Conservation (phyloP, 768 basidiomycete genomes). For the Boletus rufocinnamomeus region DNA sequence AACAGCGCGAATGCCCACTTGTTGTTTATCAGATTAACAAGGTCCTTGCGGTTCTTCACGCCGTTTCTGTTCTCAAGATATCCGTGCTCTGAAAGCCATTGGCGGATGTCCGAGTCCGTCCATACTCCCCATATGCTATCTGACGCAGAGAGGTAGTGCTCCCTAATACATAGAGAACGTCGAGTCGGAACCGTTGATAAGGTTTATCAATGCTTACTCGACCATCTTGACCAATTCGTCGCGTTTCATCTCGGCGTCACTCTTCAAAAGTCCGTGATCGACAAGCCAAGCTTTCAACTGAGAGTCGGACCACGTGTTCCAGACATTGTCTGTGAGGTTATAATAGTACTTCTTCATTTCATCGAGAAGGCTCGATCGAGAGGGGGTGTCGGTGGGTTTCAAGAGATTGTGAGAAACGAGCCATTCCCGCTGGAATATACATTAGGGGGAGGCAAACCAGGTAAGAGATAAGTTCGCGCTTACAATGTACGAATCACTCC, state of each 20-base stretch:
- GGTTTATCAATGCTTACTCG: conserved; percentile 42
- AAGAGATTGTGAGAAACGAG: conserved; percentile 77
- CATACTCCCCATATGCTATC: conserved; percentile 69
- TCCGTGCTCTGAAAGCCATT: conserved; percentile 75
- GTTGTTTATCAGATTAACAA: conserved; percentile 68
- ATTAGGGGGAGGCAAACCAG: conserved; percentile 1
- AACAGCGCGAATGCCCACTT: conserved; percentile 49
- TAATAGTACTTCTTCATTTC: conserved; percentile 85
- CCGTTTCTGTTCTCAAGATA: conserved; percentile 55
- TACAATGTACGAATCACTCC: conserved; percentile 85
- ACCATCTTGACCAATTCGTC: conserved; percentile 81
- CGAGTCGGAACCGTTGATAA: too few species aligned
- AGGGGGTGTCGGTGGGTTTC: conserved; percentile 54
- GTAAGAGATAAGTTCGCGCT: conserved; percentile 22
- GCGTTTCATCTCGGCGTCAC: conserved; percentile 59
- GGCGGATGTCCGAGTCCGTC: conserved; percentile 69
- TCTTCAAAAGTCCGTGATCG: conserved; percentile 69
- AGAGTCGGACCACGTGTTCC: conserved; percentile 74
- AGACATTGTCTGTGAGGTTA: conserved; percentile 51
- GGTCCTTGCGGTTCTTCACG: conserved; percentile 69
- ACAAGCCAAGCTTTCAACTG: conserved; percentile 81
- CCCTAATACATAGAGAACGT: conserved; percentile 38
- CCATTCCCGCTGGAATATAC: conserved; percentile 66
- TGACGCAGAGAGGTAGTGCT: conserved; percentile 64
- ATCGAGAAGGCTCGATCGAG: conserved; percentile 55